Percentiles rank a stretch among this genome's conserved stretches.
phyloP scores from a whole-genome alignment of 129 eudicot genomes.

The Sambucus nigra region DNA sequence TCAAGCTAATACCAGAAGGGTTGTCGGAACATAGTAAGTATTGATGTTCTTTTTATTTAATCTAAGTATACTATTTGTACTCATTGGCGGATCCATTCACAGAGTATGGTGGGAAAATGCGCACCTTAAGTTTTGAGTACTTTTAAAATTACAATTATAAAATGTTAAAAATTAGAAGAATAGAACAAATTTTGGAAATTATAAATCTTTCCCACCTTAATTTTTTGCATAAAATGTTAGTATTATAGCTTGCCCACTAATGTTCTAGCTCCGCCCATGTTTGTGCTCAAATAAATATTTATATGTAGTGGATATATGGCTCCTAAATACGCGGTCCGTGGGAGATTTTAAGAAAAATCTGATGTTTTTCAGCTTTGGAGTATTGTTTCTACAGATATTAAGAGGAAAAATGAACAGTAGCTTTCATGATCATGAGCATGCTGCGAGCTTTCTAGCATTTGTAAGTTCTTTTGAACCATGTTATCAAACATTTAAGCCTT shows the following conservation, averaged over 20 bases:
- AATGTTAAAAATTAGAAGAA: no score
- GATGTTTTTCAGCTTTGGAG: constrained; percentile 61
- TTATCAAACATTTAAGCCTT: no score
- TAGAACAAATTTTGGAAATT: no score
- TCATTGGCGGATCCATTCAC: no score
- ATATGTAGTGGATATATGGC: constrained; percentile 55
- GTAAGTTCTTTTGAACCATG: background rate
- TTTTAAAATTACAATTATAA: no score
- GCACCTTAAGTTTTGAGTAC: no score
- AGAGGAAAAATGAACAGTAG: constrained; percentile 51
- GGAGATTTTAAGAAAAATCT: constrained; percentile 55
- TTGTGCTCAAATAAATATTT: background rate
- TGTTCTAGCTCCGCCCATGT: no score
- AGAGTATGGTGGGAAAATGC: no score
- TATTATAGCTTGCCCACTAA: no score
- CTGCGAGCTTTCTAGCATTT: constrained; percentile 37
- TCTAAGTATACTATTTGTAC: background rate
- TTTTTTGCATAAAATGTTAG: no score
- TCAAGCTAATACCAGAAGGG: constrained; percentile 21
- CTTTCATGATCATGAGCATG: constrained; percentile 31
- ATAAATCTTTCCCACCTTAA: no score
- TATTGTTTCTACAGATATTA: constrained; percentile 43
- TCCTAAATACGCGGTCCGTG: constrained; percentile 55
- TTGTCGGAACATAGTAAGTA: constrained; percentile 38
- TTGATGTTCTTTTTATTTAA: background rate